A percentile compares a stretch with the other conserved stretches of the same genome.
Evolutionary conservation across 2,329 filamentous ascomycete species (phyloP).

Genomic region (Colletotrichum sp.): DNA sequence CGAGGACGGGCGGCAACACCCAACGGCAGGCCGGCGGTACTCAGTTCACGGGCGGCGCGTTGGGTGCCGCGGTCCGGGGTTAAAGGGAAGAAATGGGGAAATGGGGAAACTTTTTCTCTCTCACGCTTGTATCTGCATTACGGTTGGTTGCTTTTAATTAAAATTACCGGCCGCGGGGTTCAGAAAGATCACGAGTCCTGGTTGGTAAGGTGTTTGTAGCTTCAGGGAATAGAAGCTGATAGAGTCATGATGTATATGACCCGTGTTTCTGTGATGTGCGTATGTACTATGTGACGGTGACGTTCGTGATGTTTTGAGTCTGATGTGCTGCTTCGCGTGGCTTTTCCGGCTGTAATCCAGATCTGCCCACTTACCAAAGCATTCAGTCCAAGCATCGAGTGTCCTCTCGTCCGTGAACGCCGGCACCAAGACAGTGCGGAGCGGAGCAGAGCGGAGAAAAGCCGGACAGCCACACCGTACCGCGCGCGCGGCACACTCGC

Average conservation of each 20-base stretch:
- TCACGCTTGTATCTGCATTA: constrained; percentile 25
- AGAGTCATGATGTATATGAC: constrained; percentile 9
- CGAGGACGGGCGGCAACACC: constrained; percentile 60
- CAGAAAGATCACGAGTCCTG: constrained; percentile 5
- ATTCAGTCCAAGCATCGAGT: not conserved
- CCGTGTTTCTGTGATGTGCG: not conserved
- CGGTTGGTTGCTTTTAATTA: constrained; percentile 22
- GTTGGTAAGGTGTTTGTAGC: constrained; percentile 23
- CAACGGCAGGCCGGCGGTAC: constrained; percentile 75
- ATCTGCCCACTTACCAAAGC: not conserved
- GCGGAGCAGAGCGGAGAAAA: not conserved
- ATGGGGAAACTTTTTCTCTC: not conserved
- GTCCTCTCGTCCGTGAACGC: not conserved
- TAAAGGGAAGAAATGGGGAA: constrained; percentile 35
- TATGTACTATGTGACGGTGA: not conserved
- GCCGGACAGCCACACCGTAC: not conserved
- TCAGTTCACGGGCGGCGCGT: constrained; percentile 81
- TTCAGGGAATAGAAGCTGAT: constrained; percentile 24
- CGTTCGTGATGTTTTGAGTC: not conserved
- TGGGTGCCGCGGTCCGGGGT: constrained; percentile 71
- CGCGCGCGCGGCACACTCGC: not conserved
- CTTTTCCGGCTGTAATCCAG: not conserved
- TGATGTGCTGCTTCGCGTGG: not conserved
- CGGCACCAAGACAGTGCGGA: not conserved
- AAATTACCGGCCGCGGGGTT: constrained; percentile 24